Evolutionary conservation across 805 yeast species (phyloP).

Genomic region (Monosporozyma servazzii): DNA sequence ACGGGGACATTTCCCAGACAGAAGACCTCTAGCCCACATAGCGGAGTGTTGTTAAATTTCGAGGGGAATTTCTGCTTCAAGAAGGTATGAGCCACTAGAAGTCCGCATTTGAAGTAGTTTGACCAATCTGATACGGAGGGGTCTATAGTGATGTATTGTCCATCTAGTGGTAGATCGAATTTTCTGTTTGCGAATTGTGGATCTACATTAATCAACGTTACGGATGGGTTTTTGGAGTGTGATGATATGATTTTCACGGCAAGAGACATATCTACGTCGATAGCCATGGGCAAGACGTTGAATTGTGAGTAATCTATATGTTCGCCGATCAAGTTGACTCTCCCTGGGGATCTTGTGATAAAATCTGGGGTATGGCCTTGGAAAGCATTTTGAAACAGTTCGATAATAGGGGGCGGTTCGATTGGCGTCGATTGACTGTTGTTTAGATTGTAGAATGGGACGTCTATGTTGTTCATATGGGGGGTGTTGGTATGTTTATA

Average conservation of each 20-base stretch:
- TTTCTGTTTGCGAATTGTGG: slow-evolving; percentile 31
- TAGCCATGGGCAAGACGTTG: slow-evolving; percentile 65
- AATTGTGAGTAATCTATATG: slow-evolving; percentile 63
- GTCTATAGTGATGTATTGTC: slow-evolving; percentile 39
- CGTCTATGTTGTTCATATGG: too few relatives aligned
- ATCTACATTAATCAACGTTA: slow-evolving; percentile 30
- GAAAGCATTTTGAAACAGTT: slow-evolving; percentile 8
- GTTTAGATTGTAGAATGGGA: slow-evolving; percentile 12
- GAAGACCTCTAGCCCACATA: slow-evolving; percentile 43
- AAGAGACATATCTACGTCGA: slow-evolving; percentile 53
- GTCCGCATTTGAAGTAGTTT: slow-evolving; percentile 58
- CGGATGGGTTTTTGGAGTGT: slow-evolving; percentile 15
- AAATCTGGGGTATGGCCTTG: slow-evolving; percentile 28
- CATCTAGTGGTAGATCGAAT: slow-evolving; percentile 35
- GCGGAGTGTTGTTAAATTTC: slow-evolving; percentile 20
- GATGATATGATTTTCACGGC: slow-evolving; percentile 33
- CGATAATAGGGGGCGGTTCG: slow-evolving; percentile 7
- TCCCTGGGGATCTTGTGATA: slow-evolving; percentile 59
- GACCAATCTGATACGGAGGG: slow-evolving; percentile 47
- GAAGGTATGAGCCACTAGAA: slow-evolving; percentile 47
- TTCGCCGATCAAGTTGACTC: slow-evolving; percentile 68
- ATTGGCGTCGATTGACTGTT: too few relatives aligned
- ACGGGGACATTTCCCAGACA: slow-evolving; percentile 62
- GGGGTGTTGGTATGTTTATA: too few relatives aligned
- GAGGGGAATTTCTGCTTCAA: slow-evolving; percentile 28